Evolutionary conservation across 495 filamentous ascomycete species (phyloP).

Genomic region (Penicillium coffeae): DNA sequence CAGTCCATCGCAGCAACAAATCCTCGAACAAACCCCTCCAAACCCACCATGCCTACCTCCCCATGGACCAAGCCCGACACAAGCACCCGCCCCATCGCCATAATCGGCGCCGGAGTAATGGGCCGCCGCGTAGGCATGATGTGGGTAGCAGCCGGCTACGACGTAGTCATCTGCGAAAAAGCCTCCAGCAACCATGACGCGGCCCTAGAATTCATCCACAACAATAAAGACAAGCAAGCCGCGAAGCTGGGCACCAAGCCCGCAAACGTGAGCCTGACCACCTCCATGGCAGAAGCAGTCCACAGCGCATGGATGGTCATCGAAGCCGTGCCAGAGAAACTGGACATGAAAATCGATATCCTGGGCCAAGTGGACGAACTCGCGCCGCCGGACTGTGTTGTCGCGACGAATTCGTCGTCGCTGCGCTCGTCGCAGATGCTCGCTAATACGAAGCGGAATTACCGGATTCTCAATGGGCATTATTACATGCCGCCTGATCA

Average conservation of each 20-base stretch:
- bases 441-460: conserved; percentile 25
- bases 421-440: conserved; percentile 16
- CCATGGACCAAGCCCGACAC: conserved; percentile 21
- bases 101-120: conserved; percentile 41
- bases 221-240: conserved; percentile 26
- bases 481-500: conserved; percentile 48
- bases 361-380: not conserved
- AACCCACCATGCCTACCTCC: conserved; percentile 4
- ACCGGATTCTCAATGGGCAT: conserved; percentile 40
- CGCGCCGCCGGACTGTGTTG: conserved; percentile 14
- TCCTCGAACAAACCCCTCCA: not conserved
- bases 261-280: conserved; percentile 20
- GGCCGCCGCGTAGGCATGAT: conserved; percentile 35
- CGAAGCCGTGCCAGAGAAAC: conserved; percentile 18
- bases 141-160: conserved; percentile 29
- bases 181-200: conserved; percentile 10
- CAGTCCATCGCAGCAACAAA: no score
- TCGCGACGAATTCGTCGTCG: conserved; percentile 24
- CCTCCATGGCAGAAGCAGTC: conserved; percentile 35
- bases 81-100: conserved; percentile 30
- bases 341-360: conserved; percentile 13
- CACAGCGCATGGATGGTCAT: conserved; percentile 34
- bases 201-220: conserved; percentile 30
- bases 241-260: conserved; percentile 25
- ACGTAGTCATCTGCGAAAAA: conserved; percentile 35